Evolutionary conservation across 2,329 filamentous ascomycete species (phyloP).

Genomic region (Penicillium sp.): DNA sequence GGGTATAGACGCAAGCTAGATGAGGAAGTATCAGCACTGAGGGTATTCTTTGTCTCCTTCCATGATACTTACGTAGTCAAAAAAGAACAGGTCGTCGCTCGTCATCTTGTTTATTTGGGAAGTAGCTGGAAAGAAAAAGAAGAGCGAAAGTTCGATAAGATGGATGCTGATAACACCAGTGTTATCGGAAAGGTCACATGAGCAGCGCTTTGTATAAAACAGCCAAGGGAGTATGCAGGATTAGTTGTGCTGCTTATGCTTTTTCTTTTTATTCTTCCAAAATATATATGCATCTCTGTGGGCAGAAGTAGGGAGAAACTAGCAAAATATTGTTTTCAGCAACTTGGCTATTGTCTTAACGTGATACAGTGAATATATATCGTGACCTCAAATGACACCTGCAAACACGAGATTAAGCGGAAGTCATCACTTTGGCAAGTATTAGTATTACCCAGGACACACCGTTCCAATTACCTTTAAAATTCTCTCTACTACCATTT

Average conservation of each 20-base stretch:
- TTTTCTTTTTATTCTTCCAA: accelerated
- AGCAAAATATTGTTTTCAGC: accelerated
- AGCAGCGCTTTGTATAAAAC: neutral
- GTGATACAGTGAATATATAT: neutral
- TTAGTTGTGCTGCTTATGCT: neutral
- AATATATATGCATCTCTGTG: accelerated
- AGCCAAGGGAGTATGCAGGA: neutral
- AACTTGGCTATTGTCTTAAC: no score
- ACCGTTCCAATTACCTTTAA: accelerated
- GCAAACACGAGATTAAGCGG: no score
- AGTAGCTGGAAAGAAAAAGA: slow-evolving; percentile 13
- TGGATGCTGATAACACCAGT: slow-evolving; percentile 12
- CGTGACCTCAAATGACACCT: no score
- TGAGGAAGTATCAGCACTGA: slow-evolving; percentile 13
- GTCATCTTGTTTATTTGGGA: slow-evolving; percentile 59
- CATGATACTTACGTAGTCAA: slow-evolving; percentile 65
- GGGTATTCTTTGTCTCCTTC: neutral
- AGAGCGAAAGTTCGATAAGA: slow-evolving; percentile 21
- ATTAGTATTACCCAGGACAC: no score
- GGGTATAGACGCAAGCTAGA: slow-evolving; percentile 57
- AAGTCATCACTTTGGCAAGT: neutral
- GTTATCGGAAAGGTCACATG: slow-evolving; percentile 8
- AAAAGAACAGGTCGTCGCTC: slow-evolving; percentile 73
- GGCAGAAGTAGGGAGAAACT: neutral
- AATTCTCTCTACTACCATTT: neutral